Conservation (phyloP, 257 asterid genomes). For the Primulina eburnea region DNA sequence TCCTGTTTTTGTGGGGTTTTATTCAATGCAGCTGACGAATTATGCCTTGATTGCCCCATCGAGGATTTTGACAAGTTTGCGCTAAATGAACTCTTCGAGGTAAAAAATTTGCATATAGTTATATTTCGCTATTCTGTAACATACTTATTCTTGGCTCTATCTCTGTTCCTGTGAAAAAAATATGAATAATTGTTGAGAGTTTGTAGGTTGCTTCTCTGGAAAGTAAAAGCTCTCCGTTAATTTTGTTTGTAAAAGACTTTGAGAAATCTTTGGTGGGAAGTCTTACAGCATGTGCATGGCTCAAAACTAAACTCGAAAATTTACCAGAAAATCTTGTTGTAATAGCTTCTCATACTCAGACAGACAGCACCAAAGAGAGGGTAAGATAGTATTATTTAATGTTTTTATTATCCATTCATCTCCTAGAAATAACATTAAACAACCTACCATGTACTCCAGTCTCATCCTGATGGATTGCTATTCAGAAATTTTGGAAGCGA, state of each 20-base stretch:
- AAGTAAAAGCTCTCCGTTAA: slow-evolving; percentile 57
- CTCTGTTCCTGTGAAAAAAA: slow-evolving; percentile 1
- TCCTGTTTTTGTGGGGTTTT: slow-evolving; percentile 9
- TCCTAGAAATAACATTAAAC: slow-evolving; percentile 12
- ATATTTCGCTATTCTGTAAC: slow-evolving; percentile 3
- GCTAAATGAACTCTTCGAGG: slow-evolving; percentile 83
- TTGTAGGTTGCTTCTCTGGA: slow-evolving; percentile 69
- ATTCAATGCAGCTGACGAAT: slow-evolving; percentile 59
- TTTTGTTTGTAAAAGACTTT: slow-evolving; percentile 74
- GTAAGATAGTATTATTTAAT: slow-evolving; percentile 41
- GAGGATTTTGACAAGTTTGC: slow-evolving; percentile 71
- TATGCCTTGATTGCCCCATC: slow-evolving; percentile 71
- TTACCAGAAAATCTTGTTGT: slow-evolving; percentile 73
- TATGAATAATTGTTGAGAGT: not conserved
- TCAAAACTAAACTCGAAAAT: slow-evolving; percentile 67
- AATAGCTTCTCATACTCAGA: slow-evolving; percentile 79
- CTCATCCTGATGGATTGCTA: slow-evolving; percentile 77
- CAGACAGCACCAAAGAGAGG: slow-evolving; percentile 81
- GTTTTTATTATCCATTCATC: not conserved
- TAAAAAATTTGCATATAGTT: slow-evolving; percentile 25
- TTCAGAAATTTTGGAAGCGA: slow-evolving; percentile 83
- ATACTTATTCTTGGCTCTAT: slow-evolving; percentile 12
- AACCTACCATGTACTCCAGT: slow-evolving; percentile 38
- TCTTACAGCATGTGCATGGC: slow-evolving; percentile 55
- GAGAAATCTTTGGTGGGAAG: slow-evolving; percentile 78